Percentiles rank a stretch among this genome's conserved stretches.
phyloP scores from a whole-genome alignment of 352 stramenopile genomes.

The Phytophthora litchii region DNA sequence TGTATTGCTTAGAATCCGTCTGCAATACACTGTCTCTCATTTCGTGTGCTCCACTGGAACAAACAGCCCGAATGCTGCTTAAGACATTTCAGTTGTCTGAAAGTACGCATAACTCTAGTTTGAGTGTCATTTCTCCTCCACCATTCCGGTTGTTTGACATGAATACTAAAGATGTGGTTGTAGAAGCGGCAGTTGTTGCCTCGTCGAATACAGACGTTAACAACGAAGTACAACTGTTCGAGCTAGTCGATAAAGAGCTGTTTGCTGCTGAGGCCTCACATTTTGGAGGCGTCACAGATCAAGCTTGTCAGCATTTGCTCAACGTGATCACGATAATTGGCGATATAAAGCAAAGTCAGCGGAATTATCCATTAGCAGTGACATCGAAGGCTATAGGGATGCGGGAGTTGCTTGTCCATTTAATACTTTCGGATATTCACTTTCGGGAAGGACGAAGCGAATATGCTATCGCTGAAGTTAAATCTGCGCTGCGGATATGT shows the following conservation, averaged over 20 bases:
- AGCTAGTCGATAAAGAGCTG: conserved; percentile 48
- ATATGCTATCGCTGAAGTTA: conserved; percentile 58
- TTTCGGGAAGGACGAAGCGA: conserved; percentile 52
- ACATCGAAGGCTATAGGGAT: conserved; percentile 49
- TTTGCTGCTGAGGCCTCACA: conserved; percentile 19
- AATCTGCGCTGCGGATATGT: conserved; percentile 65
- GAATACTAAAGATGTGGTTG: conserved; percentile 1
- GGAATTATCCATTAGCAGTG: conserved; percentile 4
- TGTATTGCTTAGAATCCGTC: conserved; percentile 55
- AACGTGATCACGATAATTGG: conserved; percentile 20
- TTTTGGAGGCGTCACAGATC: conserved; percentile 8
- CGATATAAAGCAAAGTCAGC: conserved; percentile 19
- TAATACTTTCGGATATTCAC: conserved; percentile 59
- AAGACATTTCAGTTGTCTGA: conserved; percentile 26
- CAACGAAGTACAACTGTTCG: conserved; percentile 24
- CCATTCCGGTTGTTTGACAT: conserved; percentile 34
- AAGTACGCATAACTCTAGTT: background rate
- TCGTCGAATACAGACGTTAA: background rate
- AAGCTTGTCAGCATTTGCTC: conserved; percentile 38
- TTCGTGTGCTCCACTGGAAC: conserved; percentile 54
- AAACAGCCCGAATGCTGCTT: conserved; percentile 40
- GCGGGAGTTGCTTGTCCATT: conserved; percentile 56
- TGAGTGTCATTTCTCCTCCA: conserved; percentile 22
- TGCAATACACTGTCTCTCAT: conserved; percentile 62
- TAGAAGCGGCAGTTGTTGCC: background rate